These are phyloP conservation scores for slime mould (Dictyostelium discoideum) DNA, from an alignment of 78 protist genomes.

Conservation along the genomic window DNA sequence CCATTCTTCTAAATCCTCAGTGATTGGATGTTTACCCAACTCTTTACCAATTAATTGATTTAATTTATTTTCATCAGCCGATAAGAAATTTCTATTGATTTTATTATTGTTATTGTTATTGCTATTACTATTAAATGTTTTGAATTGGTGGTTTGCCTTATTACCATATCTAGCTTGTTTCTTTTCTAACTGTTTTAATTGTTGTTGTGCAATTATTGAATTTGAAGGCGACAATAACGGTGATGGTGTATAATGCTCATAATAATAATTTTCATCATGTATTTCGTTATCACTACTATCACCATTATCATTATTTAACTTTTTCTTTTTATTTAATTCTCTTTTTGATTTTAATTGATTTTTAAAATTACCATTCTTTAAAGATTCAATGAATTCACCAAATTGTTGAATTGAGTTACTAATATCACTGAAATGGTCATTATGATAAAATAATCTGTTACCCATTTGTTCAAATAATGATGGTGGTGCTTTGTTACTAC, in stretches of 20 bases:
- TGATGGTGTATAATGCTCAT: background rate
- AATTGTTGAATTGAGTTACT: background rate
- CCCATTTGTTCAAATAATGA: background rate
- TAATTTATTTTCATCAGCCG: background rate
- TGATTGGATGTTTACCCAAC: background rate
- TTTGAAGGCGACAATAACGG: background rate
- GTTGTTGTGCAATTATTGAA: background rate
- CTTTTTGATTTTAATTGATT: background rate
- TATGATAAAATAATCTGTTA: background rate
- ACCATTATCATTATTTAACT: background rate
- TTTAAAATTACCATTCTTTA: background rate
- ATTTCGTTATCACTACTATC: background rate
- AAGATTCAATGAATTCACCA: background rate
- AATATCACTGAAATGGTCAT: background rate
- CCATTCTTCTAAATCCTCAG: slow-evolving; percentile 18
- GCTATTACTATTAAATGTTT: background rate
- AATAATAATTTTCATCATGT: background rate
- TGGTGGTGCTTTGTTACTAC: background rate
- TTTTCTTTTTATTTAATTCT: background rate
- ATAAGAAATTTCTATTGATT: background rate
- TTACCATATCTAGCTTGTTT: background rate
- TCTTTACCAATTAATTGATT: background rate
- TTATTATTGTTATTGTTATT: background rate
- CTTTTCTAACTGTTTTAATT: background rate
- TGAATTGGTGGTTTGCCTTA: background rate